These are phyloP conservation scores for Gnomoniopsis sp. DNA, from an alignment of 2,329 filamentous ascomycete genomes.

Conservation along the genomic window DNA sequence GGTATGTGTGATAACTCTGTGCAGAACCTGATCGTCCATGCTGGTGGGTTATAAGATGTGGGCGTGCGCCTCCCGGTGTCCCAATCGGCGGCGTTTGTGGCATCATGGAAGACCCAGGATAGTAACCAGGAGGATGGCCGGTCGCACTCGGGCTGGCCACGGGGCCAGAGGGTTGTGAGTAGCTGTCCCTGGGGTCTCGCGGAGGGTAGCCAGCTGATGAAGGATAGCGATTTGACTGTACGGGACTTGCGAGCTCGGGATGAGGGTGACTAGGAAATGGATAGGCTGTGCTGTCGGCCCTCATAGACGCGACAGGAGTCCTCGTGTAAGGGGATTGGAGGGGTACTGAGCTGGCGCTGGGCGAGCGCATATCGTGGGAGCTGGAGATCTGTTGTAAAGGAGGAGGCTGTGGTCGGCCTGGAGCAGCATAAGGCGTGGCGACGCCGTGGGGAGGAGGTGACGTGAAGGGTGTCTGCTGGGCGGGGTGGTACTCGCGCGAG, in stretches of 20 bases:
- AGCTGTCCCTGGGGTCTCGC: conserved; percentile 46
- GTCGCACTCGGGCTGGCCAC: conserved; percentile 25
- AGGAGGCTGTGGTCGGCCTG: conserved; percentile 36
- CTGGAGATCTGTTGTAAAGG: conserved; percentile 43
- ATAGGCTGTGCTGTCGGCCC: conserved; percentile 40
- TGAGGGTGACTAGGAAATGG: conserved; percentile 42
- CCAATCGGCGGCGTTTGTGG: conserved; percentile 49
- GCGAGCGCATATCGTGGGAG: conserved; percentile 48
- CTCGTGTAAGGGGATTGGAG: conserved; percentile 50
- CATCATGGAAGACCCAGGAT: conserved; percentile 27
- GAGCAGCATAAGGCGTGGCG: conserved; percentile 33
- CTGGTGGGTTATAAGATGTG: conserved; percentile 23
- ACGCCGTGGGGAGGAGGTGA: conserved; percentile 22
- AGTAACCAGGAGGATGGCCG: conserved; percentile 24
- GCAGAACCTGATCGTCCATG: conserved; percentile 55
- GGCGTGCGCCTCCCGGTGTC: conserved; percentile 36
- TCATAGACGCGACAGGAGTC: conserved; percentile 43
- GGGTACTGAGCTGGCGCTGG: conserved; percentile 40
- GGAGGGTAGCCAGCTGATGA: conserved; percentile 39
- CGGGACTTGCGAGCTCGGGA: conserved; percentile 45
- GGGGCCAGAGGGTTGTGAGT: conserved; percentile 34
- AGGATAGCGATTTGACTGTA: conserved; percentile 50
- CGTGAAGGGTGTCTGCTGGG: conserved; percentile 27
- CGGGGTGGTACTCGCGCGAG: conserved; percentile 41
- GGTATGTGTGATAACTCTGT: conserved; percentile 55